Evolutionary conservation across 176 grass and related monocot genomes (phyloP).

Genomic region (Cocos nucifera): DNA sequence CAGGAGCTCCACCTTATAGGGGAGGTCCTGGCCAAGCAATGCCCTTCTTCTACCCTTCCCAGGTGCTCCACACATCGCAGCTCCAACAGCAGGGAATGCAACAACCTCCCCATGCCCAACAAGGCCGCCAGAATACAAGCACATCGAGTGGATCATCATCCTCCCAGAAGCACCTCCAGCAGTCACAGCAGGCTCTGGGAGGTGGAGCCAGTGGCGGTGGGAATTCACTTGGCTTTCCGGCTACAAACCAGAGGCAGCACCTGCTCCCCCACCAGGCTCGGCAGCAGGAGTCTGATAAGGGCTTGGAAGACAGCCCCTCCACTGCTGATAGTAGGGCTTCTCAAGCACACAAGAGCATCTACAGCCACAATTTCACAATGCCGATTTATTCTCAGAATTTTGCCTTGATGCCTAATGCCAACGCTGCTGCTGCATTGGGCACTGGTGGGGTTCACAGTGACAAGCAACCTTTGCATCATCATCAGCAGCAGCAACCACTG

Average conservation of each 20-base stretch:
- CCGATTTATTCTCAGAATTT: constrained; percentile 61
- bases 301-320: constrained; percentile 30
- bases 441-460: constrained; percentile 41
- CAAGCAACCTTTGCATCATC: constrained; percentile 52
- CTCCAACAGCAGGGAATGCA: constrained; percentile 42
- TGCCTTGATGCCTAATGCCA: constrained; percentile 41
- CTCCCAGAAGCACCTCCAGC: constrained; percentile 56
- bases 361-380: constrained; percentile 46
- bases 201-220: constrained; percentile 30
- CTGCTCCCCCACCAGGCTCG: constrained; percentile 10
- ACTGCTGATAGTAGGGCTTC: constrained; percentile 41
- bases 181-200: constrained; percentile 43
- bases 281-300: constrained; percentile 46
- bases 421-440: constrained; percentile 14
- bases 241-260: constrained; percentile 32
- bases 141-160: constrained; percentile 44
- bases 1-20: constrained; percentile 57
- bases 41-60: constrained; percentile 76
- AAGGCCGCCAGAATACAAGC: constrained; percentile 34
- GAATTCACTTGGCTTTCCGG: constrained; percentile 34
- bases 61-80: constrained; percentile 74
- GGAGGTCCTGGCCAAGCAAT: constrained; percentile 59
- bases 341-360: constrained; percentile 47
- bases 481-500: constrained; percentile 35
- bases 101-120: constrained; percentile 9